Evolutionary conservation across 805 yeast genomes (phyloP).

Genomic region (Yarrowia sp.): DNA sequence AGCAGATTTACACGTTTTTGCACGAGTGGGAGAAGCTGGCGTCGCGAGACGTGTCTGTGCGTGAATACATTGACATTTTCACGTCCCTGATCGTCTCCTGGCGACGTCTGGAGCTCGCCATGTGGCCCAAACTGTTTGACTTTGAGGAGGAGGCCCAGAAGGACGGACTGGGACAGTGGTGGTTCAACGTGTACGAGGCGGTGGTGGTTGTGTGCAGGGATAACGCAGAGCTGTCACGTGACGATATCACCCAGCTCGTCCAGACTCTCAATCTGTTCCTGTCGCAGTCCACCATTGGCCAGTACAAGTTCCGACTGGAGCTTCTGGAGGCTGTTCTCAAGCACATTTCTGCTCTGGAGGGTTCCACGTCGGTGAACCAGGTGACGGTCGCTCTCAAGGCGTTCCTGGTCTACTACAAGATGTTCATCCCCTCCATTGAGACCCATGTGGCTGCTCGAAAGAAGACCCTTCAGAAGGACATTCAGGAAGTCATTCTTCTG

Average conservation of each 20-base stretch:
- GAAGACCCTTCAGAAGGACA: slow-evolving; percentile 72
- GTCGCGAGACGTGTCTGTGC: slow-evolving; percentile 72
- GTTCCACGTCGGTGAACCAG: slow-evolving; percentile 45
- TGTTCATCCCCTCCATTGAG: slow-evolving; percentile 62
- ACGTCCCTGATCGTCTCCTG: slow-evolving; percentile 81
- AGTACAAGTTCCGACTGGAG: slow-evolving; percentile 64
- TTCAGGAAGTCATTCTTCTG: slow-evolving; percentile 80
- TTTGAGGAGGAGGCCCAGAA: slow-evolving; percentile 62
- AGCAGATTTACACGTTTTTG: slow-evolving; percentile 81
- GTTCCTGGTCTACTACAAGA: slow-evolving; percentile 68
- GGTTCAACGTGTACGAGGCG: slow-evolving; percentile 88
- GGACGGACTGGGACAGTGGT: slow-evolving; percentile 75
- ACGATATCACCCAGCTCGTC: slow-evolving; percentile 53
- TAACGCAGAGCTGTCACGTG: slow-evolving; percentile 46
- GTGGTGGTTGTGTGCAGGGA: slow-evolving; percentile 50
- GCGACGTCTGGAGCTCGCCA: slow-evolving; percentile 84
- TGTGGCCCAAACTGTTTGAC: slow-evolving; percentile 80
- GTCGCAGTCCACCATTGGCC: slow-evolving; percentile 79
- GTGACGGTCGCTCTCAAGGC: slow-evolving; percentile 59
- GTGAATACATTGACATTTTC: slow-evolving; percentile 60
- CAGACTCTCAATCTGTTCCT: slow-evolving; percentile 76
- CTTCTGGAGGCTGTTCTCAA: slow-evolving; percentile 59
- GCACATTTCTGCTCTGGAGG: slow-evolving; percentile 44
- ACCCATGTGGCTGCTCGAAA: slow-evolving; percentile 57
- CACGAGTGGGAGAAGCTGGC: slow-evolving; percentile 96